Percentiles rank a stretch among this genome's conserved stretches.
Conservation (phyloP, 2,329 filamentous ascomycete genomes). For the Xylariaceae sp. region DNA sequence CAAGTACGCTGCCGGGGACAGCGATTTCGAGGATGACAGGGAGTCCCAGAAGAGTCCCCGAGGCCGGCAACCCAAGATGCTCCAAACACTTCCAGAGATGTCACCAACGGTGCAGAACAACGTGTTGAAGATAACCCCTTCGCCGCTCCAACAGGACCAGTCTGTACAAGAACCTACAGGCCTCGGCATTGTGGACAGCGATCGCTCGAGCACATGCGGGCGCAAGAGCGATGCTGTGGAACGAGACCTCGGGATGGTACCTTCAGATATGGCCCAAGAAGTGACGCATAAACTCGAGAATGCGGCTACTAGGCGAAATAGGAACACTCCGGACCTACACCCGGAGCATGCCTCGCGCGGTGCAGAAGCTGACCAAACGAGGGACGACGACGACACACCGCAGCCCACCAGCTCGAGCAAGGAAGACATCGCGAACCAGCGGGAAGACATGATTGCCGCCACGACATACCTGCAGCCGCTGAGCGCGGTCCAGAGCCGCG, state of each 20-base stretch:
- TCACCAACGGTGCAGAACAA: slow-evolving; percentile 9
- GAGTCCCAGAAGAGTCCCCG: slow-evolving; percentile 4
- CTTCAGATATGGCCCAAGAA: too few species aligned
- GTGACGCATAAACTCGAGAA: too few species aligned
- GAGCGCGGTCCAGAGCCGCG: not conserved
- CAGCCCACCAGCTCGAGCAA: too few species aligned
- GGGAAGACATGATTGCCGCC: not conserved
- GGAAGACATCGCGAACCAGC: slow-evolving; percentile 1
- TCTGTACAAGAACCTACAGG: slow-evolving; percentile 3
- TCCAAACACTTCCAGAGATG: slow-evolving; percentile 4
- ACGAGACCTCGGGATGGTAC: too few species aligned
- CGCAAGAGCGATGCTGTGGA: too few species aligned
- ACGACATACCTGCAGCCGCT: not conserved
- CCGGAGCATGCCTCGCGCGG: too few species aligned
- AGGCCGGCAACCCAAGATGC: slow-evolving; percentile 9
- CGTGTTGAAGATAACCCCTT: slow-evolving; percentile 5
- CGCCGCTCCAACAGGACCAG: slow-evolving; percentile 10
- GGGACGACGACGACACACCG: too few species aligned
- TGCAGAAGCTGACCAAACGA: too few species aligned
- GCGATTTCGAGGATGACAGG: slow-evolving; percentile 10
- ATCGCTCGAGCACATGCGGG: too few species aligned
- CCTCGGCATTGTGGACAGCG: not conserved
- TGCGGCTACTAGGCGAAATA: too few species aligned
- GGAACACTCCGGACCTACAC: too few species aligned
- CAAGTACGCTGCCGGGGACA: slow-evolving; percentile 8